These are phyloP conservation scores for Bruguiera parviflora DNA, from an alignment of 345 rosid species.

Conservation along the genomic window DNA sequence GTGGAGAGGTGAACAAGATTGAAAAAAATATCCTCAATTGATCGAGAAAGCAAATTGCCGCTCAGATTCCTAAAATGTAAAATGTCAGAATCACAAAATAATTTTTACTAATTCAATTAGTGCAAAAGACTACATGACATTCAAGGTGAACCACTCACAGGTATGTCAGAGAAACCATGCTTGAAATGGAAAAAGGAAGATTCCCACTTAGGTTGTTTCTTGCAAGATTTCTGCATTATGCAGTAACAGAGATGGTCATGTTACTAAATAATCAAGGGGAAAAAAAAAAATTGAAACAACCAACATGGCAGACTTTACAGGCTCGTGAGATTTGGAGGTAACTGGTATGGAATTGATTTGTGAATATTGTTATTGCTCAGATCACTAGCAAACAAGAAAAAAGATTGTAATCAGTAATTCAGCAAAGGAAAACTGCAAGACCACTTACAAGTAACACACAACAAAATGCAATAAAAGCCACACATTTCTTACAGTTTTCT, in stretches of 20 bases:
- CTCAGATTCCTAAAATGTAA: constrained; percentile 61
- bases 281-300: constrained; percentile 10
- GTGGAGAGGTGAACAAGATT: constrained; percentile 50
- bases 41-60: constrained; percentile 62
- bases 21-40: constrained; percentile 67
- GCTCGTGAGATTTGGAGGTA: constrained; percentile 95
- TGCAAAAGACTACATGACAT: constrained; percentile 17
- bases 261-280: neutral
- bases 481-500: constrained; percentile 56
- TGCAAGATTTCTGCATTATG: constrained; percentile 78
- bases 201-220: constrained; percentile 77
- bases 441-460: neutral
- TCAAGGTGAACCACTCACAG: constrained; percentile 56
- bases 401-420: constrained; percentile 7
- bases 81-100: constrained; percentile 13
- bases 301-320: constrained; percentile 50
- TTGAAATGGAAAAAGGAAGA: constrained; percentile 87
- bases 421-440: constrained; percentile 16
- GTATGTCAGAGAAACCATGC: constrained; percentile 62
- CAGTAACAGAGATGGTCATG: constrained; percentile 8
- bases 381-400: constrained; percentile 51
- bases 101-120: neutral
- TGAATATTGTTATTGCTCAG: constrained; percentile 80
- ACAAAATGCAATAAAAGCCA: constrained; percentile 4
- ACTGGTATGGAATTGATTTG: constrained; percentile 81